Evolutionary conservation across 2,329 filamentous ascomycete genomes (phyloP).

Genomic region (Xylariales sp.): DNA sequence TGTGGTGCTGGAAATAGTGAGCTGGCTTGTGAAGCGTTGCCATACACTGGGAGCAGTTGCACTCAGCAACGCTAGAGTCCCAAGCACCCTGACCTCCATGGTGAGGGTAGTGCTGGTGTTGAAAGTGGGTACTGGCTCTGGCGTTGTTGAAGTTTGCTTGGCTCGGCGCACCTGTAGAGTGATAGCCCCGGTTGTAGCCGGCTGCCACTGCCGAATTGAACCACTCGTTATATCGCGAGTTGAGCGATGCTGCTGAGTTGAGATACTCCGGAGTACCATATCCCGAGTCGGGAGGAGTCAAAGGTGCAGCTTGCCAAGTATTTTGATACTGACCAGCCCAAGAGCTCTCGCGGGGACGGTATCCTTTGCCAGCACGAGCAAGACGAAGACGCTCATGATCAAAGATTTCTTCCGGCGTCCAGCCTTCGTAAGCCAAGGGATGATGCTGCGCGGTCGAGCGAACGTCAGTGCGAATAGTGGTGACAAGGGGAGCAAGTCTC

Average conservation of each 20-base stretch:
- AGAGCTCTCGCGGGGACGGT: constrained; percentile 39
- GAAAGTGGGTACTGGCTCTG: constrained; percentile 34
- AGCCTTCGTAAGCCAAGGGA: constrained; percentile 35
- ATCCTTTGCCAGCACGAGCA: constrained; percentile 25
- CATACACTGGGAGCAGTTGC: constrained; percentile 43
- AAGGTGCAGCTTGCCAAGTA: constrained; percentile 37
- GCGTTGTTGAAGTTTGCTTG: constrained; percentile 30
- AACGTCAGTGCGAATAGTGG: constrained; percentile 41
- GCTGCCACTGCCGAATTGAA: constrained; percentile 37
- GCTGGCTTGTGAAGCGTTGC: constrained; percentile 39
- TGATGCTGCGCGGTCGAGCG: constrained; percentile 26
- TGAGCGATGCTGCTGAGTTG: constrained; percentile 50
- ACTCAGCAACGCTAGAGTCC: constrained; percentile 47
- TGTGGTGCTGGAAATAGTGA: constrained; percentile 43
- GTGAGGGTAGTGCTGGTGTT: constrained; percentile 41
- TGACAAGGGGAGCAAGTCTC: constrained; percentile 42
- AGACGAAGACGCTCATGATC: constrained; percentile 46
- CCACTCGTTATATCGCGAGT: constrained; percentile 55
- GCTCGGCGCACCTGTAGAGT: constrained; percentile 32
- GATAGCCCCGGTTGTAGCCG: constrained; percentile 35
- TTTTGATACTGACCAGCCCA: constrained; percentile 37
- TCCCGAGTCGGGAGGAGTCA: constrained; percentile 57
- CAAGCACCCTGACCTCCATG: constrained; percentile 38
- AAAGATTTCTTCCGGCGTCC: constrained; percentile 50
- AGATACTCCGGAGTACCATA: constrained; percentile 57